A percentile compares a stretch with the other conserved stretches of the same genome.
phyloP scores from a whole-genome alignment of 352 stramenopile genomes.

The Blastocystis sp. region DNA sequence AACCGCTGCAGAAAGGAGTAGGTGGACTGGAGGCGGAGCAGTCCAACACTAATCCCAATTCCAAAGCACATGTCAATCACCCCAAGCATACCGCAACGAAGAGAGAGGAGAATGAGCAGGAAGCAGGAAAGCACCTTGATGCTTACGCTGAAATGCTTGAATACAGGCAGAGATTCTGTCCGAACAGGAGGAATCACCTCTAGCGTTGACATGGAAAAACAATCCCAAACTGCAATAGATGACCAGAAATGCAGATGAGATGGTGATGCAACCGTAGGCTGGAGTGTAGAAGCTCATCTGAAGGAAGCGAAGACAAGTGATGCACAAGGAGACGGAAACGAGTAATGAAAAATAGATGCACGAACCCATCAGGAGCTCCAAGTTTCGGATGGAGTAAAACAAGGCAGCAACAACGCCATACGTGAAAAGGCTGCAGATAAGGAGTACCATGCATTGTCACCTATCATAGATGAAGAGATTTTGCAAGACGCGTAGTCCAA shows the following conservation, averaged over 20 bases:
- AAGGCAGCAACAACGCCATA: constrained; percentile 13
- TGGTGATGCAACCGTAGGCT: neutral
- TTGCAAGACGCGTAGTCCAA: neutral
- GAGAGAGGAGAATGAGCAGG: neutral
- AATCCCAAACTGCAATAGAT: neutral
- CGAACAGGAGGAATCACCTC: constrained; percentile 10
- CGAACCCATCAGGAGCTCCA: constrained; percentile 19
- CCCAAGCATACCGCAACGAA: neutral
- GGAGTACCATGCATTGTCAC: neutral
- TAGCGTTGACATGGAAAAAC: neutral
- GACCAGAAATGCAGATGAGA: constrained; percentile 1
- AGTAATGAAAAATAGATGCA: neutral
- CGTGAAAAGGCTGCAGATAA: constrained; percentile 50
- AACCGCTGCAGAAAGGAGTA: neutral
- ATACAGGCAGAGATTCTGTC: neutral
- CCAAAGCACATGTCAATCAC: constrained; percentile 6
- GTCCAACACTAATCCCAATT: neutral
- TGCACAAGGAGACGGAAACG: constrained; percentile 21
- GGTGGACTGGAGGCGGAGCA: neutral
- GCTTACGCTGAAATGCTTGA: constrained; percentile 12
- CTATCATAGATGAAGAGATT: constrained; percentile 47
- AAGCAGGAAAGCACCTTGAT: neutral
- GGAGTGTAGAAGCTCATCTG: neutral
- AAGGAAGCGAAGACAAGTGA: constrained; percentile 6
- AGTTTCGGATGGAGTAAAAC: constrained; percentile 15